phyloP scores from a whole-genome alignment of 2,329 filamentous ascomycete species.

The Cercospora sp. region DNA sequence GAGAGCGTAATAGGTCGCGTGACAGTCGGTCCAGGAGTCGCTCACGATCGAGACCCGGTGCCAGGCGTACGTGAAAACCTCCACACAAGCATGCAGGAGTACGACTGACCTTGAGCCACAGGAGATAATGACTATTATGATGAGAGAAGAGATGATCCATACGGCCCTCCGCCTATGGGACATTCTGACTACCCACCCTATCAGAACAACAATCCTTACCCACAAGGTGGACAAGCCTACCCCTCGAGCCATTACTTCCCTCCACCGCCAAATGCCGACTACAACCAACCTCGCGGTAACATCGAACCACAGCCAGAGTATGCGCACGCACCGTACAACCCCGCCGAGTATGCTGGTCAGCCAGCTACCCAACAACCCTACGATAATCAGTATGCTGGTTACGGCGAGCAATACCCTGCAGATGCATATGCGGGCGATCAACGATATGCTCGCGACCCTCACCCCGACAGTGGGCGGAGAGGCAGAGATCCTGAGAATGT shows the following conservation, averaged over 20 bases:
- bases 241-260: slow-evolving; percentile 52
- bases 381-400: slow-evolving; percentile 35
- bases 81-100: background rate
- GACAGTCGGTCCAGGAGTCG: slow-evolving; percentile 6
- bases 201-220: slow-evolving; percentile 35
- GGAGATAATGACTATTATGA: slow-evolving; percentile 28
- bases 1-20: slow-evolving; percentile 54
- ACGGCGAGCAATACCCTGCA: slow-evolving; percentile 34
- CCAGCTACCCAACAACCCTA: slow-evolving; percentile 32
- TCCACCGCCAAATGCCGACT: slow-evolving; percentile 43
- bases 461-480: slow-evolving; percentile 29
- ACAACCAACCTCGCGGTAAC: slow-evolving; percentile 33
- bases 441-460: slow-evolving; percentile 32
- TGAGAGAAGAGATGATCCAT: slow-evolving; percentile 31
- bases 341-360: slow-evolving; percentile 47
- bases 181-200: slow-evolving; percentile 35
- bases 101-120: background rate
- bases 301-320: slow-evolving; percentile 35
- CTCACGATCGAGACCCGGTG: slow-evolving; percentile 11
- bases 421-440: slow-evolving; percentile 38
- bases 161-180: slow-evolving; percentile 40
- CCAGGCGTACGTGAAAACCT: slow-evolving; percentile 18
- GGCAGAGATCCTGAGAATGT: slow-evolving; percentile 47
- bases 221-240: slow-evolving; percentile 38
- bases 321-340: slow-evolving; percentile 43